Conservation (phyloP, 345 rosid genomes). For the Dimocarpus longan region DNA sequence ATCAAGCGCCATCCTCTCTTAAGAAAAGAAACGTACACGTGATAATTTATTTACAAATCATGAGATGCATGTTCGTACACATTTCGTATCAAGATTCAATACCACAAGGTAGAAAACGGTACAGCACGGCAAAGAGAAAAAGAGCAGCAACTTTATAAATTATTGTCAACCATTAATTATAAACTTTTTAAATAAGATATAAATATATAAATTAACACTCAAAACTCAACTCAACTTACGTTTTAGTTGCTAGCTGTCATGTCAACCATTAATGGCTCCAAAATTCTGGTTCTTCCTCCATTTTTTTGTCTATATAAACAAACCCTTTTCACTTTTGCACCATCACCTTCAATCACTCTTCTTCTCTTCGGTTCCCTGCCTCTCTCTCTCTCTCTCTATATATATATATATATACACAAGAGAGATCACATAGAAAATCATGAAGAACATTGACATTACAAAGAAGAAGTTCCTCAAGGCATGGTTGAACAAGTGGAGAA, state of each 20-base stretch:
- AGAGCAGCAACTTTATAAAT: conserved; percentile 11
- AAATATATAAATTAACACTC: not conserved
- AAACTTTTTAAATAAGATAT: not conserved
- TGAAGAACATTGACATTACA: conserved; percentile 30
- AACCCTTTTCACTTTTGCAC: conserved; percentile 22
- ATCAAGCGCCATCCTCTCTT: conserved; percentile 32
- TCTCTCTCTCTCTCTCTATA: conserved; percentile 4
- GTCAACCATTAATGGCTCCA: conserved; percentile 51
- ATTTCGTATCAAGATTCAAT: conserved; percentile 46
- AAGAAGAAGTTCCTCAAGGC: conserved; percentile 47
- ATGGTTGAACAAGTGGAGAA: conserved; percentile 57
- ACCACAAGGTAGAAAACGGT: conserved; percentile 25
- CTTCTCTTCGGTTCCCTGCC: conserved; percentile 20
- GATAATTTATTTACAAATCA: conserved; percentile 11
- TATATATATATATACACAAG: not conserved
- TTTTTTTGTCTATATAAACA: conserved; percentile 42
- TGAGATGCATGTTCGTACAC: conserved; percentile 56
- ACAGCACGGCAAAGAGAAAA: conserved; percentile 36
- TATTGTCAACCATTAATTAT: not conserved
- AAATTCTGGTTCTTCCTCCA: conserved; percentile 19
- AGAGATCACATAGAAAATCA: not conserved
- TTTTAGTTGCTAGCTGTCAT: conserved; percentile 37
- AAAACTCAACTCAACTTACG: conserved; percentile 9
- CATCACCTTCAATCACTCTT: conserved; percentile 24
- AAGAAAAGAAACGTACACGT: not conserved